Base-by-base conservation (phyloP, 2,329 filamentous ascomycete species). In the Didymella sp. region DNA sequence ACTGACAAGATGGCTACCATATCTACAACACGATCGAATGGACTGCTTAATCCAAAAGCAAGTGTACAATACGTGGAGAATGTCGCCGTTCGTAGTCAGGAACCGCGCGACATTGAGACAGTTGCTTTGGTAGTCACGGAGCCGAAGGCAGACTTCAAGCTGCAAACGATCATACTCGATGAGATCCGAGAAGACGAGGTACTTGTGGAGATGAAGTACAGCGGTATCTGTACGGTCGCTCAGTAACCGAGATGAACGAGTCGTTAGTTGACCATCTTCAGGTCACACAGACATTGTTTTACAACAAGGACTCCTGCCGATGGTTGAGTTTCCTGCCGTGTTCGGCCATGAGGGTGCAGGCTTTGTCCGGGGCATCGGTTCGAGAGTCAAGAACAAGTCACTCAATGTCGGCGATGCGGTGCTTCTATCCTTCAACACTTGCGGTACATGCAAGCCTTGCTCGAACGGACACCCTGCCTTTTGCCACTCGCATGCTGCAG, bases 201-300 rank as follows among this genome's bases (percentile, higher is more conserved):
- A 2, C 73, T 84, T 4, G 77, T 85, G 3, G 79, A 83, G 45
- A 80, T 85, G 61, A 76, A 83, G 1, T 81, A 81, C 0, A 79
- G 79, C 0, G 82, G 83, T 0, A 79, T 85, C 50, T 85, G 83
- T 61, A 40, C 12, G 21, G 2, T 9, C 11, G 12, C 4, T 6
- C 5, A 17, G 3, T 13, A 12, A n/a, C 35, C n/a, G 6, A 8
- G 17, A 2, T 22, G 4, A 4, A 1, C 4, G 8, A 11, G 13
- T 13, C 8, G 4, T 13, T 5, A 24, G 27, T 37, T 48, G 19
- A 56, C 17, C 15, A 2, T 15, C 11, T 31, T 2, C 19, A 59
- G 51, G 51, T 17, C 83, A 85, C 55, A 84, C 82, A 0, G 83
- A 85, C 59, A 68, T 83, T 21, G 69, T 81, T 28, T 79, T 81